Percentiles rank a stretch among this genome's conserved stretches.
phyloP scores from a whole-genome alignment of 768 basidiomycete species.

The Agaricus blazei region DNA sequence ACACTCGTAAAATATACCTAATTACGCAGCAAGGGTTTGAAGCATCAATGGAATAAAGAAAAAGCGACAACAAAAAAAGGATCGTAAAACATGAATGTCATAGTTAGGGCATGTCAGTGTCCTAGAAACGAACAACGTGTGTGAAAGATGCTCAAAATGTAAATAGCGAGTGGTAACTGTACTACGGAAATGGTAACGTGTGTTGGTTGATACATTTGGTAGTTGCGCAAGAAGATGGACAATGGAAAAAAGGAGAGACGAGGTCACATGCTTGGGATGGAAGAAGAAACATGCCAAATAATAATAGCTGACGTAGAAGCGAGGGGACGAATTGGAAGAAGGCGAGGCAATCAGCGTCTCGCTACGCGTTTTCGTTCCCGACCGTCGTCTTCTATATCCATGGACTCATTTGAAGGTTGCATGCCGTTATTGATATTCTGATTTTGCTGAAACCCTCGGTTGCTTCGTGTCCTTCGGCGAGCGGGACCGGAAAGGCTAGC shows the following conservation, averaged over 20 bases:
- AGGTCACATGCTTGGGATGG: background rate
- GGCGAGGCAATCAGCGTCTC: constrained; percentile 39
- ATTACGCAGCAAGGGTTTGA: background rate
- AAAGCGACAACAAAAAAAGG: background rate
- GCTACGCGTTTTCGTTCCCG: constrained; percentile 73
- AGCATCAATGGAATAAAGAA: background rate
- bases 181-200: constrained; percentile 8
- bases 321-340: background rate
- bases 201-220: constrained; percentile 7
- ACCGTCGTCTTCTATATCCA: constrained; percentile 75
- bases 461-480: constrained; percentile 54
- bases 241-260: background rate
- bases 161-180: constrained; percentile 3
- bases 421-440: constrained; percentile 33
- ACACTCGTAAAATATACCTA: background rate
- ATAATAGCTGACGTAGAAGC: constrained; percentile 5
- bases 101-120: background rate
- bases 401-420: constrained; percentile 39
- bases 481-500: constrained; percentile 15
- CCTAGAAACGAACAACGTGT: background rate
- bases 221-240: background rate
- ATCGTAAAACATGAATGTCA: background rate
- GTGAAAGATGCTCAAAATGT: background rate
- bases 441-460: constrained; percentile 31
- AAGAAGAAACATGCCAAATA: background rate